These are phyloP conservation scores for Bauhinia variegata DNA, from an alignment of 306 rosid species.

Conservation along the genomic window DNA sequence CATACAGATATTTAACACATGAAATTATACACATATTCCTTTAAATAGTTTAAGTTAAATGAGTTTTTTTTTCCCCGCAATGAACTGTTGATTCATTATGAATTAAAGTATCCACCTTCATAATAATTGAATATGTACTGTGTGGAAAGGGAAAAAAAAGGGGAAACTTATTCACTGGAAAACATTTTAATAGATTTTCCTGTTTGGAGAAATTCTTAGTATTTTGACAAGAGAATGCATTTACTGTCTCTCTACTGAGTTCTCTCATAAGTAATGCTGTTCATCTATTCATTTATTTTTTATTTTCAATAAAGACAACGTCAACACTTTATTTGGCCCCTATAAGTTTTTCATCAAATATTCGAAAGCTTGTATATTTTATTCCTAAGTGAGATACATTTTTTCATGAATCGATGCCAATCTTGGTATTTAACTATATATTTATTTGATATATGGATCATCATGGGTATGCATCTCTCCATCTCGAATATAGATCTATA, in stretches of 20 bases:
- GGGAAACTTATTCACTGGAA: not conserved
- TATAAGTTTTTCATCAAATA: not conserved
- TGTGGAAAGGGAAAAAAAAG: not conserved
- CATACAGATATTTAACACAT: too few species aligned
- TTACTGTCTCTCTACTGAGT: not conserved
- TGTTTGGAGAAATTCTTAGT: not conserved
- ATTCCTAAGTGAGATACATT: not conserved
- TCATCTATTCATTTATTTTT: not conserved
- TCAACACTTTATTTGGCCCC: not conserved
- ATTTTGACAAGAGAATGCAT: not conserved
- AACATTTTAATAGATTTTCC: not conserved
- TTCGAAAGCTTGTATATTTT: not conserved
- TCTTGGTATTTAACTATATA: not conserved
- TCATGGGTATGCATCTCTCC: too few species aligned
- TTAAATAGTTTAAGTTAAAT: slow-evolving; percentile 9
- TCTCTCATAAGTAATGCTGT: not conserved
- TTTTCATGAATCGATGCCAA: not conserved
- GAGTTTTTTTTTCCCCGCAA: not conserved
- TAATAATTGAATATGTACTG: not conserved
- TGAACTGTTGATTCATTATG: not conserved
- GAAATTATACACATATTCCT: not conserved
- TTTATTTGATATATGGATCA: too few species aligned
- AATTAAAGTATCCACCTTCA: not conserved
- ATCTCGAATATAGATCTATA: not conserved
- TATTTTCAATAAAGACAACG: too few species aligned